Evolutionary conservation across 371 early-diverging fungal genomes (phyloP), one percentile per base, ranked within the genome.

Genomic region (Mucor plumbeus): DNA sequence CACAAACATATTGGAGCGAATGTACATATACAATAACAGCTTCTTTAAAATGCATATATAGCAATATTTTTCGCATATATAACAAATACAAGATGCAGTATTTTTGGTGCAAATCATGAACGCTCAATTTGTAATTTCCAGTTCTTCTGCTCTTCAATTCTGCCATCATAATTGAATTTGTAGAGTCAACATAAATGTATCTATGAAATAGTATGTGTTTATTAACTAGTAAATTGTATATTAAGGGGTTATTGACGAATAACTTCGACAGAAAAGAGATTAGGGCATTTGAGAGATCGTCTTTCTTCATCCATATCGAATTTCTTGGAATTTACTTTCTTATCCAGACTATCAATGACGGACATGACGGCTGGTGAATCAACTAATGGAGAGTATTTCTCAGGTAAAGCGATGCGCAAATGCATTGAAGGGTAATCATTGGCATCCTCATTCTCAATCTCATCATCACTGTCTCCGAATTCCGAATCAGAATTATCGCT

Each of bases 221-320:
- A 47, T 47, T 47, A 47, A 47, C 17, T 0, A 54, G 33, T 54
- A 54, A 33, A 33, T 13, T 54, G 33, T 54, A 33, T 7, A 33
- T 14, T 14, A 33, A 26, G 6, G 54, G 15, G 31, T 58, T 66
- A 62, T 35, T 66, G 57, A 44, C 67, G 48, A 36, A 63, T n/a
- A 14, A 73, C 47, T 35, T 69, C 63, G 35, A 73, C 63, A 10
- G 66, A 63, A 40, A 73, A 73, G 35, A 73, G 40, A n/a, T 59
- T 63, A 15, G 73, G 73, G 33, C 63, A 73, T n/a, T 69, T 73
- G 9, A 73, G 54, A 15, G 68, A 59, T 34, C 62, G 54, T 40
- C 67, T 65, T 21, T 68, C 70, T 58, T 65, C 74, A 59, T 74
- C 74, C 68, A 68, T 62, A 63, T 74, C 74, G 61, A 65, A 74